Evolutionary conservation across 75 land plant genomes (phyloP).

Genomic region (Cunninghamia lanceolata): DNA sequence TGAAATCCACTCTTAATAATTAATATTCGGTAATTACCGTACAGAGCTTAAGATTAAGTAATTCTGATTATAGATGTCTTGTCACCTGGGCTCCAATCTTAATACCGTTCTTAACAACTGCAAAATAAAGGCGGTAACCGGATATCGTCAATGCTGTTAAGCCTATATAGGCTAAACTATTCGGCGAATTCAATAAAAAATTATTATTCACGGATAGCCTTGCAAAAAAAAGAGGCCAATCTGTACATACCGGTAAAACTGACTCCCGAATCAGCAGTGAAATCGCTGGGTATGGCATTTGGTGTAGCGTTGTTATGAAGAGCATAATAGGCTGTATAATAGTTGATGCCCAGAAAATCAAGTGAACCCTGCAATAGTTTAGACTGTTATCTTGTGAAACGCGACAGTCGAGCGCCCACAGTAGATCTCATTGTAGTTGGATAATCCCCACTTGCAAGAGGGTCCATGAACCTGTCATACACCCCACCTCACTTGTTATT

Average conservation of each 20-base stretch:
- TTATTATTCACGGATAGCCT: background rate
- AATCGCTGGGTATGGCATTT: background rate
- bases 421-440: slow-evolving; percentile 36
- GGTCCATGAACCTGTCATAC: slow-evolving; percentile 43
- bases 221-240: background rate
- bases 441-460: slow-evolving; percentile 45
- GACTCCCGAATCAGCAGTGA: background rate
- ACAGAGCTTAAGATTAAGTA: background rate
- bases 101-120: background rate
- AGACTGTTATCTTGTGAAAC: slow-evolving; percentile 32
- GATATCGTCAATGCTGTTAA: background rate
- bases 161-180: background rate
- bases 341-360: slow-evolving; percentile 62
- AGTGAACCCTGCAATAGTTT: slow-evolving; percentile 35
- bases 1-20: slow-evolving; percentile 3
- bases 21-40: background rate
- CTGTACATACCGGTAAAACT: background rate
- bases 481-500: too few species aligned
- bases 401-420: slow-evolving; percentile 34
- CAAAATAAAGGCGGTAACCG: background rate
- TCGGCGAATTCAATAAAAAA: too few species aligned
- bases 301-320: background rate
- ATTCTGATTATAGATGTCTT: background rate
- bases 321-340: slow-evolving; percentile 34
- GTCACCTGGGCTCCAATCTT: slow-evolving; percentile 2